phyloP scores from a whole-genome alignment of 371 early-diverging fungal species.

The Coelomomyces lativittatus region DNA sequence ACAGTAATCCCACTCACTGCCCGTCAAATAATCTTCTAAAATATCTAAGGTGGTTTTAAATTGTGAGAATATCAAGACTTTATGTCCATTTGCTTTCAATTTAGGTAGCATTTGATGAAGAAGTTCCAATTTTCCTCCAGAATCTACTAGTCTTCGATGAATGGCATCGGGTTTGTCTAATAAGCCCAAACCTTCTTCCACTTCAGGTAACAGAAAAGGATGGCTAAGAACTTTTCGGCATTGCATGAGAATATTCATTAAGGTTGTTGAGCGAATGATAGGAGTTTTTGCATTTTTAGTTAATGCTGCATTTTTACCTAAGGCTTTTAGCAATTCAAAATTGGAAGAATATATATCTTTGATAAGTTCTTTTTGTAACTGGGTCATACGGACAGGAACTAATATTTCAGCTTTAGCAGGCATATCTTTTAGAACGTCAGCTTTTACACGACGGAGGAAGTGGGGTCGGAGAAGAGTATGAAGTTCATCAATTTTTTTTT shows the following conservation, averaged over 20 bases:
- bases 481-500: constrained; percentile 13
- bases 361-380: constrained; percentile 59
- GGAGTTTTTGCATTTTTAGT: constrained; percentile 1
- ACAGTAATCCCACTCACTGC: constrained; percentile 16
- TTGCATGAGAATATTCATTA: constrained; percentile 39
- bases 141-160: constrained; percentile 35
- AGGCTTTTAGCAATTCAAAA: constrained; percentile 15
- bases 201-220: constrained; percentile 47
- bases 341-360: constrained; percentile 48
- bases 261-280: not conserved
- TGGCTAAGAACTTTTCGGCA: constrained; percentile 55
- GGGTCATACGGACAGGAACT: constrained; percentile 61
- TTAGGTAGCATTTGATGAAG: constrained; percentile 48
- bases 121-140: constrained; percentile 49
- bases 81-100: constrained; percentile 32
- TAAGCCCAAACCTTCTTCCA: constrained; percentile 9
- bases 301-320: constrained; percentile 4
- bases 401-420: constrained; percentile 78
- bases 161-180: constrained; percentile 10
- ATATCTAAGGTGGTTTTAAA: constrained; percentile 21
- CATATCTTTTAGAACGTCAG: constrained; percentile 55
- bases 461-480: constrained; percentile 49
- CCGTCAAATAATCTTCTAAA: constrained; percentile 41
- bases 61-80: constrained; percentile 38
- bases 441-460: constrained; percentile 78